phyloP scores from a whole-genome alignment of 495 filamentous ascomycete genomes.

The Penicillium cataractarum region DNA sequence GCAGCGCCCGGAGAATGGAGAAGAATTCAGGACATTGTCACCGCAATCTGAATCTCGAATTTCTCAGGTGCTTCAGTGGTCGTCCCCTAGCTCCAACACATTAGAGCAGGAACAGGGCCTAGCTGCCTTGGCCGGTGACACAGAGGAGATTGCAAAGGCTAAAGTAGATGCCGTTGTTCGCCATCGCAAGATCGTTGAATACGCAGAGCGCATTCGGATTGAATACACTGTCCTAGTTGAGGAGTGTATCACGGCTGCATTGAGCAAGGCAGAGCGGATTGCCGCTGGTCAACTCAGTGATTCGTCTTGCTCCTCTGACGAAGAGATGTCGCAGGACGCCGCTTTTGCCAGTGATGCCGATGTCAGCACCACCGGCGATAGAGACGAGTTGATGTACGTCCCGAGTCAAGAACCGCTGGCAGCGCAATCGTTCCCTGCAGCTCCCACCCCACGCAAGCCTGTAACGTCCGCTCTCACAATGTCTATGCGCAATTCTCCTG shows the following conservation, averaged over 20 bases:
- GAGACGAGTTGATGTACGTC: not conserved
- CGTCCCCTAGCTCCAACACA: constrained; percentile 86
- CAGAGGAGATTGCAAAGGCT: constrained; percentile 74
- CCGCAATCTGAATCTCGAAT: constrained; percentile 93
- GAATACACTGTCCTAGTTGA: constrained; percentile 91
- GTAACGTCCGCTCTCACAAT: constrained; percentile 46
- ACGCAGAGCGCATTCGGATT: constrained; percentile 90
- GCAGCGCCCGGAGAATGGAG: constrained; percentile 61
- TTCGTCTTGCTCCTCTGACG: constrained; percentile 62
- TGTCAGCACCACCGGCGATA: constrained; percentile 2
- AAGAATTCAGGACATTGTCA: constrained; percentile 85
- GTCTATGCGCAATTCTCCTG: constrained; percentile 48
- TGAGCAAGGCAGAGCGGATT: constrained; percentile 87
- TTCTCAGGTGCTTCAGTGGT: constrained; percentile 92
- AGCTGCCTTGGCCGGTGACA: constrained; percentile 84
- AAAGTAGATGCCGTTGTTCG: constrained; percentile 94
- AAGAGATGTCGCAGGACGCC: constrained; percentile 44
- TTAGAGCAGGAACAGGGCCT: constrained; percentile 95
- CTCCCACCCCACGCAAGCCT: constrained; percentile 30
- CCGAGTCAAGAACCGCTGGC: constrained; percentile 16
- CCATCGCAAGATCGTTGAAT: constrained; percentile 91
- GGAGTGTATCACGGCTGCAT: constrained; percentile 90
- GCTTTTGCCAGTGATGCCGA: constrained; percentile 6
- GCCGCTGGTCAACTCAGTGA: constrained; percentile 84
- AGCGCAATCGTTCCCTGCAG: constrained; percentile 20